Base-by-base conservation (phyloP, 2,329 filamentous ascomycete species). In the Penicillium sp. region DNA sequence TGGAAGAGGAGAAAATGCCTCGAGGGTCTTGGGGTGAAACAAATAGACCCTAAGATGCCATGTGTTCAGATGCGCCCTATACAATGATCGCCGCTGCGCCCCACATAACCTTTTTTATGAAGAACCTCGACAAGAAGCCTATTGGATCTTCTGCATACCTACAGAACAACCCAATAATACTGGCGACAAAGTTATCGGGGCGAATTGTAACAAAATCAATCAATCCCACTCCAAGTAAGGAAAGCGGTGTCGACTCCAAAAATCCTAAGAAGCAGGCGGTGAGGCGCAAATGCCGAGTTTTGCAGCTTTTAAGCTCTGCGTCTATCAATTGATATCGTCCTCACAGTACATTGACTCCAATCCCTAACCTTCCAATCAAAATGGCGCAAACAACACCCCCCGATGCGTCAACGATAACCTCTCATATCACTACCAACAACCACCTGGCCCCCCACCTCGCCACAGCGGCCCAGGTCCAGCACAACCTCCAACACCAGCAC, bases 401-500 rank as follows among this genome's bases (percentile, higher is more conserved):
- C 1, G 39, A 60, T 8, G 67, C 70, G 10, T 79, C 77, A 11
- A 71, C 77, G 14, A 67, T 79, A 40, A 73, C 72, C 18, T 65
- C 67, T 14, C 71, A 77, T 49, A 73, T 79, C 50, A 55, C 57
- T 67, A 29, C 61, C 68, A 38, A 58, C 61, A 34, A 57, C 64
- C 57, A 66, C 4, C 47, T 55, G 6, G 56, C 62, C 39, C 67
- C 73, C 5, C 57, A 66, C 54, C 63, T 70, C 63, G 74, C 81
- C 56, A 80, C 85, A 55, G 80, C 83, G 8, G 70, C 81, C 45
- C 83, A 86, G 69, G 77, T 86, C 62, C 77, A 82, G 46, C 84
- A 88, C 73, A 87, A 87, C 70, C 82, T 88, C 61, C 79, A 82
- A 67, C 76, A 85, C 71, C 83, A 87, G 67, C 85, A 88, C 68